Evolutionary conservation across 345 rosid genomes (phyloP), one percentile per base, ranked within the genome.

Genomic region (Linum usitatissimum): DNA sequence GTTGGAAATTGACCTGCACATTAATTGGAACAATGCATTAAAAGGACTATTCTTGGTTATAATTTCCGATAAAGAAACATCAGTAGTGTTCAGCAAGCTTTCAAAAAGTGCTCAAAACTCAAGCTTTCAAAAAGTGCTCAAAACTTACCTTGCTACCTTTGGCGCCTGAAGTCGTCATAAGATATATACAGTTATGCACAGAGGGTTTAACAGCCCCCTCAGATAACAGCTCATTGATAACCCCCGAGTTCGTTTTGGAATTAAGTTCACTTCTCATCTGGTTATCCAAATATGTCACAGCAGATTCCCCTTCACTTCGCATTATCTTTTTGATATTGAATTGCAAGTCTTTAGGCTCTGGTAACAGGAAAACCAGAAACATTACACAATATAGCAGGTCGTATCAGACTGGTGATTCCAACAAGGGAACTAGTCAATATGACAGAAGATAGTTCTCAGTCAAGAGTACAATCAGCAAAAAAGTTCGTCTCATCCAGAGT

Each of bases 141-240:
- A 71, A 73, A 69, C 76, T 70, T 74, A 93, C 99, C 92, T 81
- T 87, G 70, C 97, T 91, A 55, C 99, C 99, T 78, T 93, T 93
- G 67, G 99, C 99, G 59, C 99, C 99, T 70, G 97, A 84, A 59
- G 85, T 86, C n/a, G 99, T 93, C 99, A 93, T 93, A 53, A 93
- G 84, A 42, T 96, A 86, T 42, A 93, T 87, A 64, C 97, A 90
- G 71, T 93, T 93, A 74, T 70, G 83, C 64, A 86, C 94, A 23
- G 95, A 80, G 13, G 92, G 78, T 77, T 93, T 93, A 61, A 87
- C 64, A 69, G 90, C 68, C 55, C 94, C 97, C 61, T 87, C 94
- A 58, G 97, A 83, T 71, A 93, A 77, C 76, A 90, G 75, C 30
- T 86, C 86, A 53, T 73, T 76, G 69, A 90, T 81, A 62, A 84